Evolutionary conservation across 2,329 filamentous ascomycete genomes (phyloP), one percentile per base, ranked within the genome.

Genomic region (Phialophora expanda): DNA sequence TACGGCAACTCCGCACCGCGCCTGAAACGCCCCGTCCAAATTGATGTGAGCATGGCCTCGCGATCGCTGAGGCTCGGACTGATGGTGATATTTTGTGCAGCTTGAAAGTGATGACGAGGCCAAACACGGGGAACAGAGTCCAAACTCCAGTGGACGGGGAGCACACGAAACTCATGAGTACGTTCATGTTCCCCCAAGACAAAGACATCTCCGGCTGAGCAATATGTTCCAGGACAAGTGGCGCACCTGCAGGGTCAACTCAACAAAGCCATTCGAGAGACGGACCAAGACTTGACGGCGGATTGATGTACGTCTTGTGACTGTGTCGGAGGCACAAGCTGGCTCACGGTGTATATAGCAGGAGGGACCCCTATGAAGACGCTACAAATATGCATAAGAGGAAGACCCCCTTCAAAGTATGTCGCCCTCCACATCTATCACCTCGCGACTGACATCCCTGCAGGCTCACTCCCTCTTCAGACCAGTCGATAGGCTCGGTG

Each of bases 81-180:
- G 32, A 61, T 57, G 28, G 53, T 46, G 4, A 28, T 44, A 22
- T 3, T 12, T 48, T 41, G 24, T 28, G 24, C 60, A 69, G 67
- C 61, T 69, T n/a, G 59, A 61, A 17, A 64, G 65, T 62, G 67
- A 69, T 61, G 67, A 69, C 48, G 65, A 65, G 22, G 55, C 38
- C 41, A 48, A 1, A 2, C 17, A 0, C 8, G 28, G 28, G 20
- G 14, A 17, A 30, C 22, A 32, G 9, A 17, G n/a, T 20, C 48
- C 11, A 38, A 41, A 12, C 11, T 17, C 17, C n/a, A 22, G 14
- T n/a, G 59, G 30, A 63, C n/a, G 50, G 44, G 44, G 28, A 14
- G 26, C 24, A 55, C 22, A n/a, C 24, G n/a, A 24, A 20, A 5
- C 41, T 11, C 24, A 24, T 26, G 34, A 56, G 60, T 55, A 61